phyloP scores from a whole-genome alignment of 2,329 filamentous ascomycete genomes.

The Calonectria crousiana region DNA sequence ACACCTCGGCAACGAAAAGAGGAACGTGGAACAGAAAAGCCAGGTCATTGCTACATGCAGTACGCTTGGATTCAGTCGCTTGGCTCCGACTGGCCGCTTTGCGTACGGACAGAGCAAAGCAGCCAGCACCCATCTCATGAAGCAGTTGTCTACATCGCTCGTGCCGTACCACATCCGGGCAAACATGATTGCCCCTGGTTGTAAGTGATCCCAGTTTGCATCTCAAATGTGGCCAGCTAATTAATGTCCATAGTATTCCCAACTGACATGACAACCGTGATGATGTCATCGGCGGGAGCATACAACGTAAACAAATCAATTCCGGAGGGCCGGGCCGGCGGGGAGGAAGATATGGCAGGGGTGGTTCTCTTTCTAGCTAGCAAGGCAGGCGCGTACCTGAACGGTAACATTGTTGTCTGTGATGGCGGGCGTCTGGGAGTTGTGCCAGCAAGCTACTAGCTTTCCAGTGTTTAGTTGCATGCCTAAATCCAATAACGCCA shows the following conservation, averaged over 20 bases:
- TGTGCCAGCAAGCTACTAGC: neutral
- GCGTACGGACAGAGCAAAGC: slow-evolving; percentile 3
- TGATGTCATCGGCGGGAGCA: neutral
- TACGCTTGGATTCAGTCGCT: slow-evolving; percentile 1
- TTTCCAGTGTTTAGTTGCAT: no score
- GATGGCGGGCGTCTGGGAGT: neutral
- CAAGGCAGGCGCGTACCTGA: neutral
- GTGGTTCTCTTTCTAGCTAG: neutral
- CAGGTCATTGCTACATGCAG: slow-evolving; percentile 1
- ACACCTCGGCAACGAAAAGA: neutral
- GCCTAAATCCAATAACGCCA: no score
- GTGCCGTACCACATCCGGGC: neutral
- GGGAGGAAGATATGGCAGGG: neutral
- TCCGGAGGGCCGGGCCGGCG: neutral
- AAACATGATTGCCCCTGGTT: neutral
- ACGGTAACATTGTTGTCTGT: neutral
- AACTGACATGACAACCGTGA: neutral
- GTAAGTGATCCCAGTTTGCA: neutral
- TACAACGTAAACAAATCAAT: neutral
- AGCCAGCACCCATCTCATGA: neutral
- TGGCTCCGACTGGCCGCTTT: neutral
- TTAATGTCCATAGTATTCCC: neutral
- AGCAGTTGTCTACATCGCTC: neutral
- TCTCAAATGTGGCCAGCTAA: neutral
- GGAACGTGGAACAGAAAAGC: neutral